These are phyloP conservation scores for Trichoderma semiorbis DNA, from an alignment of 2,329 filamentous ascomycete species.

Conservation along the genomic window DNA sequence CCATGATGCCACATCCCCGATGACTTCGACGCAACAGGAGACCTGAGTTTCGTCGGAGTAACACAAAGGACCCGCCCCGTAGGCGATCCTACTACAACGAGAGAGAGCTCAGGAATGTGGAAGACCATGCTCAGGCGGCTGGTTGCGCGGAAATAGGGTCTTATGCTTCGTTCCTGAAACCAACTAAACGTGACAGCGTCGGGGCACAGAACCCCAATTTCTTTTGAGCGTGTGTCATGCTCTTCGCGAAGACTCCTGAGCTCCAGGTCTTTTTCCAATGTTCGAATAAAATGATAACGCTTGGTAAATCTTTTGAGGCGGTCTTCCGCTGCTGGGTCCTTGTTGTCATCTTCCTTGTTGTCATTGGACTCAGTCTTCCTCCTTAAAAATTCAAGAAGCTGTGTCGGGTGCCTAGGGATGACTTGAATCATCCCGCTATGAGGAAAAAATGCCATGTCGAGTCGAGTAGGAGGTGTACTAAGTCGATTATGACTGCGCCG, in stretches of 20 bases:
- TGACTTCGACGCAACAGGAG: slow-evolving; percentile 22
- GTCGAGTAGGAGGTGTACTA: slow-evolving; percentile 12
- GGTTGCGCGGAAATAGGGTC: slow-evolving; percentile 33
- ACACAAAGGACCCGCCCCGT: slow-evolving; percentile 63
- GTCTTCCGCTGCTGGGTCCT: background rate
- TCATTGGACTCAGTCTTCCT: slow-evolving; percentile 21
- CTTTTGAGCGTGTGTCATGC: slow-evolving; percentile 22
- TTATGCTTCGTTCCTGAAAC: slow-evolving; percentile 23
- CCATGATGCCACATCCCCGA: slow-evolving; percentile 35
- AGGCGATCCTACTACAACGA: slow-evolving; percentile 65
- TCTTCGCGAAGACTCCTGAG: slow-evolving; percentile 36
- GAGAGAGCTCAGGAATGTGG: slow-evolving; percentile 65
- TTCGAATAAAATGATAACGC: slow-evolving; percentile 43
- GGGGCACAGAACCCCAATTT: slow-evolving; percentile 33
- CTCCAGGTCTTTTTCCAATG: slow-evolving; percentile 48
- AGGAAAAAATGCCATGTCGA: slow-evolving; percentile 37
- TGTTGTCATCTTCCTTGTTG: background rate
- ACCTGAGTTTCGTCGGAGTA: slow-evolving; percentile 44
- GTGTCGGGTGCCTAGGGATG: slow-evolving; percentile 17
- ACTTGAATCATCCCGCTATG: slow-evolving; percentile 28
- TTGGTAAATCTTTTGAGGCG: slow-evolving; percentile 15
- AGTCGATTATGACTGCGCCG: background rate
- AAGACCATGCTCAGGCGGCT: slow-evolving; percentile 55
- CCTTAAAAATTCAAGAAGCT: slow-evolving; percentile 25
- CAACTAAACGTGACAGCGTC: slow-evolving; percentile 29